Percentiles rank a stretch among this genome's conserved stretches.
Conservation (phyloP, 1,284 basidiomycete genomes). For the Rhodotorula glutinis region DNA sequence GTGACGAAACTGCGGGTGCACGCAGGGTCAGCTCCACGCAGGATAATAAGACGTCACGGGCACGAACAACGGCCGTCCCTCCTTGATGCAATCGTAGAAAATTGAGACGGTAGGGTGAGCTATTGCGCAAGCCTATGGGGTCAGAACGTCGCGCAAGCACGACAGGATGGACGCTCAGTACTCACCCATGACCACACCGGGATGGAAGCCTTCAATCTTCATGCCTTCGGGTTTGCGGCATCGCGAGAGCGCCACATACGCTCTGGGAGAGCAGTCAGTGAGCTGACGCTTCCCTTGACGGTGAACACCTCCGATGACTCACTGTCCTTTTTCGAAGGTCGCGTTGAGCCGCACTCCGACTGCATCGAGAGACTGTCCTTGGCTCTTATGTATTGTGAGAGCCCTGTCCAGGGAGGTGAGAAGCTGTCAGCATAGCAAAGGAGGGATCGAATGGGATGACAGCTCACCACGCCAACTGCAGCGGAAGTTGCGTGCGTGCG, state of each 20-base stretch:
- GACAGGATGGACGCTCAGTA: too few species aligned
- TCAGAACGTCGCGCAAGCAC: too few species aligned
- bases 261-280: constrained; percentile 3
- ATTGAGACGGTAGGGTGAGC: constrained; percentile 24
- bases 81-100: constrained; percentile 32
- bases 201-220: constrained; percentile 32
- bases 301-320: neutral
- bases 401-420: constrained; percentile 1
- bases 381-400: constrained; percentile 35
- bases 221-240: constrained; percentile 34
- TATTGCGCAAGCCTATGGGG: too few species aligned
- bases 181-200: constrained; percentile 31
- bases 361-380: constrained; percentile 38
- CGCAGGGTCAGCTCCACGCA: neutral
- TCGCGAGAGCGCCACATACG: constrained; percentile 37
- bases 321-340: constrained; percentile 40
- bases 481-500: constrained; percentile 39
- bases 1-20: constrained; percentile 17
- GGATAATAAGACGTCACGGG: too few species aligned
- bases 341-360: constrained; percentile 26
- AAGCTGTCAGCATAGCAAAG: neutral
- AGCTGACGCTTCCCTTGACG: neutral
- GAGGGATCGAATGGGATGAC: neutral
- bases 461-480: constrained; percentile 37
- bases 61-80: constrained; percentile 24